Evolutionary conservation across 495 filamentous ascomycete species (phyloP).

Genomic region (Pyrenopolyporus hunteri): DNA sequence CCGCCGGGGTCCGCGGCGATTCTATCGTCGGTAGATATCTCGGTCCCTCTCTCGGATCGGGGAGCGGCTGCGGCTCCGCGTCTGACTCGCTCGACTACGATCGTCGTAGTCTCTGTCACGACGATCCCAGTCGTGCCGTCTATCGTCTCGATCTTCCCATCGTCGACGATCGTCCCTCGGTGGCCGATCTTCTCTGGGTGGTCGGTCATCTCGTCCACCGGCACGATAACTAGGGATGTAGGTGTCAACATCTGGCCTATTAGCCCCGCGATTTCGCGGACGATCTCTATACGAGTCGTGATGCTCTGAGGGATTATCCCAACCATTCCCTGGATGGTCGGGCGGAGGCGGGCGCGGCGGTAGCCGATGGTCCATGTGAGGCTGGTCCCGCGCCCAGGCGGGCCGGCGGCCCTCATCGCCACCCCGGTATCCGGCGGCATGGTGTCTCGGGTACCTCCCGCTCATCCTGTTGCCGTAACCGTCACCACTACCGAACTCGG

Average conservation of each 20-base stretch:
- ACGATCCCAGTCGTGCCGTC: conserved; percentile 45
- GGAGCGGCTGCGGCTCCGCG: conserved; percentile 58
- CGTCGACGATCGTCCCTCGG: conserved; percentile 55
- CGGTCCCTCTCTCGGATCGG: conserved; percentile 54
- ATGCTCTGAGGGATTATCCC: conserved; percentile 47
- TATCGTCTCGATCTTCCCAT: conserved; percentile 50
- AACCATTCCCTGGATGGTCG: conserved; percentile 45
- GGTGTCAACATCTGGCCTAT: conserved; percentile 59
- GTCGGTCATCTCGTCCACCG: conserved; percentile 42
- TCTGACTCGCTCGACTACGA: conserved; percentile 50
- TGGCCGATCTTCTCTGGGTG: conserved; percentile 41
- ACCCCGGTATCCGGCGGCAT: conserved; percentile 43
- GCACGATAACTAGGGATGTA: conserved; percentile 64
- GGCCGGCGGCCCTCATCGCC: conserved; percentile 52
- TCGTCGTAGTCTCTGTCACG: conserved; percentile 57
- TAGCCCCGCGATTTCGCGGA: conserved; percentile 43
- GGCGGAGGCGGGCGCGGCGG: conserved; percentile 54
- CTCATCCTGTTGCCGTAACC: conserved; percentile 54
- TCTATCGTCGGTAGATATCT: conserved; percentile 51
- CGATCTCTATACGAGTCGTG: conserved; percentile 46
- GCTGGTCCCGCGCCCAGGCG: conserved; percentile 47
- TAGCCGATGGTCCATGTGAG: conserved; percentile 52
- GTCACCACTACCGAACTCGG: conserved; percentile 53
- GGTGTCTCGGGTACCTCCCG: conserved; percentile 47
- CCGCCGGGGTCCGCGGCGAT: conserved; percentile 4